These are phyloP conservation scores for Digitaria exilis DNA, from an alignment of 202 grass and related monocot genomes.

Conservation along the genomic window DNA sequence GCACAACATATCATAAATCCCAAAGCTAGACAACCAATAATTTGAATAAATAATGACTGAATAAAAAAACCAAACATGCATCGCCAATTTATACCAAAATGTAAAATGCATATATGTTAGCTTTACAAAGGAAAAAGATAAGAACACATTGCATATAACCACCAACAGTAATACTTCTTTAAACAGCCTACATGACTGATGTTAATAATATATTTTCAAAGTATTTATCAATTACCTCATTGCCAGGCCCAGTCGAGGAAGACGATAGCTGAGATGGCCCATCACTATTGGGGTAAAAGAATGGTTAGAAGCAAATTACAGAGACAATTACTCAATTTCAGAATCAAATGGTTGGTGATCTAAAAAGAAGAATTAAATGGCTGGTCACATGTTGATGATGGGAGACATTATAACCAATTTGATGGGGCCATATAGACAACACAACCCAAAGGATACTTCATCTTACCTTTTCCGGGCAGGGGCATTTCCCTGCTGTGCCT, in stretches of 20 bases:
- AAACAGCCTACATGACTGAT: conserved; percentile 21
- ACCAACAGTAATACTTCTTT: background rate
- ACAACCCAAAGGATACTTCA: conserved; percentile 32
- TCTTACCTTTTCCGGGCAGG: conserved; percentile 61
- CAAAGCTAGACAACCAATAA: background rate
- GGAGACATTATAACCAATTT: background rate
- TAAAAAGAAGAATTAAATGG: conserved; percentile 8
- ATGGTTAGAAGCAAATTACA: conserved; percentile 23
- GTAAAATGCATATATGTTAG: conserved; percentile 6
- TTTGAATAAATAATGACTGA: conserved; percentile 17
- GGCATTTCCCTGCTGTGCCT: conserved; percentile 35
- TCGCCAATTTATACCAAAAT: conserved; percentile 20
- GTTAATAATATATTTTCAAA: conserved; percentile 4
- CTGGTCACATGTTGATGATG: conserved; percentile 14
- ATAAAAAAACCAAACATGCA: background rate
- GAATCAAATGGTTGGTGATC: conserved; percentile 31
- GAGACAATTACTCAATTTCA: background rate
- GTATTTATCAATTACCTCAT: conserved; percentile 63
- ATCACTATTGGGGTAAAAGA: conserved; percentile 50
- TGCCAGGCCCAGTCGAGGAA: conserved; percentile 47
- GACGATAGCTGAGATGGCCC: conserved; percentile 41
- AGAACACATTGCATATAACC: conserved; percentile 17
- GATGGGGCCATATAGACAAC: conserved; percentile 21
- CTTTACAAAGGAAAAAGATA: conserved; percentile 13
- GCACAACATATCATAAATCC: background rate